phyloP scores from a whole-genome alignment of 106 monocot genomes.

The Acorus gramineus region DNA sequence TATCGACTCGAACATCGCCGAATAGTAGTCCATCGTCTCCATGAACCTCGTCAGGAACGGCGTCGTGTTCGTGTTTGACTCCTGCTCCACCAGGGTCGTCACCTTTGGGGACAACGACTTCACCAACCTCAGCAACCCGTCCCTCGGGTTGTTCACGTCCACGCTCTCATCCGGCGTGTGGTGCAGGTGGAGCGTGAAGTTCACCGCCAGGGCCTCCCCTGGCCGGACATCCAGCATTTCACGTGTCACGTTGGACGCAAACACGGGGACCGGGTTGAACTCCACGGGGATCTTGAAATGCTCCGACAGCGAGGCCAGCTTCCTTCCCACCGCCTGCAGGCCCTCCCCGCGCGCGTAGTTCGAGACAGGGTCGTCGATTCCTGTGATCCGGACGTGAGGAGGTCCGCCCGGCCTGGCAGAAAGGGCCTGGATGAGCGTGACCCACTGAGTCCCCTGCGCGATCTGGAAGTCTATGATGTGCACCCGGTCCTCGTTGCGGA shows the following conservation, averaged over 20 bases:
- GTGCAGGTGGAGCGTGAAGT: slow-evolving; percentile 77
- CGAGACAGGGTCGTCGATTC: too few species aligned
- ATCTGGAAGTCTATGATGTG: too few species aligned
- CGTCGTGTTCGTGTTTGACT: slow-evolving; percentile 82
- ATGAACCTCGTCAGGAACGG: slow-evolving; percentile 67
- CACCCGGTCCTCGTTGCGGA: too few species aligned
- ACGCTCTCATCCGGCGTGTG: slow-evolving; percentile 93
- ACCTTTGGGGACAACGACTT: slow-evolving; percentile 72
- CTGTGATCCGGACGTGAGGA: background rate
- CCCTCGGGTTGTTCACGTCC: slow-evolving; percentile 77
- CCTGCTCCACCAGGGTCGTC: slow-evolving; percentile 80
- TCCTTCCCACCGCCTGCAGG: background rate
- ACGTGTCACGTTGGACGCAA: slow-evolving; percentile 28
- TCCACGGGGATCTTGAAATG: too few species aligned
- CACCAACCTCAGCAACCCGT: slow-evolving; percentile 82
- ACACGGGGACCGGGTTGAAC: too few species aligned
- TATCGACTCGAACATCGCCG: slow-evolving; percentile 79
- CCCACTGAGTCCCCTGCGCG: too few species aligned
- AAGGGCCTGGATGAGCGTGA: too few species aligned
- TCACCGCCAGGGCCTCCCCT: slow-evolving; percentile 75
- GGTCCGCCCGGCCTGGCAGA: slow-evolving; percentile 51
- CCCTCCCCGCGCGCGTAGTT: too few species aligned
- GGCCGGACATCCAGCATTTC: slow-evolving; percentile 70
- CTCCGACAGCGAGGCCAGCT: too few species aligned
- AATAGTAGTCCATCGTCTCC: slow-evolving; percentile 80